Conservation (phyloP, 177 flowering plant species). For the Vitis hybrid region DNA sequence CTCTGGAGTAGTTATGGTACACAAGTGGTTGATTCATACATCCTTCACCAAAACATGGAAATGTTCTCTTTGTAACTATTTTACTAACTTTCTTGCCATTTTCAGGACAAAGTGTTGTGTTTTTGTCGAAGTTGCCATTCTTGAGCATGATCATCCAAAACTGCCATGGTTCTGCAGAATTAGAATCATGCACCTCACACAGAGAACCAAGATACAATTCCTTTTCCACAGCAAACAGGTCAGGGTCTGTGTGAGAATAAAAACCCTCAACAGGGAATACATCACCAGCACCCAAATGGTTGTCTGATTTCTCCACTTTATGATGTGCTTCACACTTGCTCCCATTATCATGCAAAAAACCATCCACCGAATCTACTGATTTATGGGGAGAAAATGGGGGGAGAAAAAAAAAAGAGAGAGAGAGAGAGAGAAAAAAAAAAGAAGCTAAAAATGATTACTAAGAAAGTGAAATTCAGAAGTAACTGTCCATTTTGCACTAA, state of each 20-base stretch:
- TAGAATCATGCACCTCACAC: constrained; percentile 27
- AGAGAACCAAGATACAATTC: constrained; percentile 42
- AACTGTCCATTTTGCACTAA: neutral
- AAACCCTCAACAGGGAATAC: constrained; percentile 32
- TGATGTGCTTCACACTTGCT: constrained; percentile 36
- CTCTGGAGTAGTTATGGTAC: constrained; percentile 32
- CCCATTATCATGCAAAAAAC: constrained; percentile 3
- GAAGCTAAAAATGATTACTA: neutral
- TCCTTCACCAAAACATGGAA: constrained; percentile 52
- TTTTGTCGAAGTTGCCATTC: constrained; percentile 48
- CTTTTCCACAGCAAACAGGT: constrained; percentile 45
- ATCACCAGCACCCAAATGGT: constrained; percentile 44
- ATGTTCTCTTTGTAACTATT: constrained; percentile 32
- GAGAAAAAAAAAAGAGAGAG: no score
- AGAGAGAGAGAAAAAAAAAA: no score
- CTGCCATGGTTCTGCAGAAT: constrained; percentile 33
- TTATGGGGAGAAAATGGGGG: no score
- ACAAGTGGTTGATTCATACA: constrained; percentile 57
- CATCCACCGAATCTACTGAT: neutral
- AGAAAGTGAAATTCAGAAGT: neutral
- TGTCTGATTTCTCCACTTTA: constrained; percentile 47
- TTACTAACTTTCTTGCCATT: constrained; percentile 39
- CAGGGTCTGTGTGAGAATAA: constrained; percentile 34
- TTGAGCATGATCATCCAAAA: constrained; percentile 57
- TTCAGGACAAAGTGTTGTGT: constrained; percentile 42